Evolutionary conservation across 257 asterid species (phyloP).

Genomic region (Solanum pinnatisectum): DNA sequence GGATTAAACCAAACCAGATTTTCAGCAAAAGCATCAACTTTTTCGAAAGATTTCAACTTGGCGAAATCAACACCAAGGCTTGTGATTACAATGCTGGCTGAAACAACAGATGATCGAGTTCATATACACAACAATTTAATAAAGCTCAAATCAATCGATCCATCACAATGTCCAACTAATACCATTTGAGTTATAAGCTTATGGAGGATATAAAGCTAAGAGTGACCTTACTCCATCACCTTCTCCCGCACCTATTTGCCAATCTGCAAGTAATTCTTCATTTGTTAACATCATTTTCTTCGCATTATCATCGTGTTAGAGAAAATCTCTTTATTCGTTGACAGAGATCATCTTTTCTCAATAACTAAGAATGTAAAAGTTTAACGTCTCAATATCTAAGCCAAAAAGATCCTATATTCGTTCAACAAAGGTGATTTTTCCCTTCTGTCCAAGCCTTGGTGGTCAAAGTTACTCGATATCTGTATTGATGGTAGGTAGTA

Average conservation of each 20-base stretch:
- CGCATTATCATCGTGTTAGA: not conserved
- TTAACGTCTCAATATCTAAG: not conserved
- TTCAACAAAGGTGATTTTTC: not conserved
- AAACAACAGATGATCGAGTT: conserved; percentile 18
- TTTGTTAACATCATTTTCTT: not conserved
- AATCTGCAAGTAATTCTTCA: conserved; percentile 36
- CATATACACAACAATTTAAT: not conserved
- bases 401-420: not conserved
- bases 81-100: conserved; percentile 76
- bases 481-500: not conserved
- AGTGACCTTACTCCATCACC: conserved; percentile 73
- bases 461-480: not conserved
- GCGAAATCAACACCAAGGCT: conserved; percentile 91
- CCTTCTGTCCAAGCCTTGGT: not conserved
- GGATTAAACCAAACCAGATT: conserved; percentile 48
- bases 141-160: not conserved
- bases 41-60: conserved; percentile 85
- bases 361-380: not conserved
- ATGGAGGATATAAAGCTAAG: conserved; percentile 75
- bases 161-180: not conserved
- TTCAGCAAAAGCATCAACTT: conserved; percentile 91
- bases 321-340: not conserved
- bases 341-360: not conserved
- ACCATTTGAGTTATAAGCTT: conserved; percentile 66
- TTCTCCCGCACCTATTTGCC: conserved; percentile 80